phyloP scores from a whole-genome alignment of 2,329 filamentous ascomycete species.

The Phoma sp. region DNA sequence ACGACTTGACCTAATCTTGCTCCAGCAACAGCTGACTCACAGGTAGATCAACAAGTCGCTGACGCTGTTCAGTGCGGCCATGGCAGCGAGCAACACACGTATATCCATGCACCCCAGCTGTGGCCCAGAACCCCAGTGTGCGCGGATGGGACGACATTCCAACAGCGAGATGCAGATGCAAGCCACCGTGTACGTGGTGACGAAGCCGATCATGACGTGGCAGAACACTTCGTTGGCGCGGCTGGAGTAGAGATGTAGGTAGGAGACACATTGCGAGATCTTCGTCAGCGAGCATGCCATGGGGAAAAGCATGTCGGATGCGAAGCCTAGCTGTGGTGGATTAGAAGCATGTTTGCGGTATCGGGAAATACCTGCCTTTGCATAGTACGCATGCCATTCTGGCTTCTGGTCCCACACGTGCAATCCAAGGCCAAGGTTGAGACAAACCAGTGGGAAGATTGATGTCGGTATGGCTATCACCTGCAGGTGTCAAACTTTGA shows the following conservation, averaged over 20 bases:
- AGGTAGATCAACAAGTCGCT: slow-evolving; percentile 40
- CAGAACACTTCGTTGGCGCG: slow-evolving; percentile 30
- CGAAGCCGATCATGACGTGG: slow-evolving; percentile 24
- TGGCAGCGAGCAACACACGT: slow-evolving; percentile 26
- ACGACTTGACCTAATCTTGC: no score
- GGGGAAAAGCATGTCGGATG: slow-evolving; percentile 32
- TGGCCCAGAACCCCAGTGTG: slow-evolving; percentile 27
- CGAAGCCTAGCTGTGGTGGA: slow-evolving; percentile 25
- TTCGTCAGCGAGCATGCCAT: slow-evolving; percentile 34
- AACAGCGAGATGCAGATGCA: slow-evolving; percentile 33
- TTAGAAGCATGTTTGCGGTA: not conserved
- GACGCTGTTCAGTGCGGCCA: slow-evolving; percentile 40
- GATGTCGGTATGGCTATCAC: slow-evolving; percentile 25
- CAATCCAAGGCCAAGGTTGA: slow-evolving; percentile 29
- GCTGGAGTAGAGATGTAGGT: slow-evolving; percentile 36
- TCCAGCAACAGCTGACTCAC: slow-evolving; percentile 7
- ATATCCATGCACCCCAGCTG: slow-evolving; percentile 36
- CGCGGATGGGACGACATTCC: slow-evolving; percentile 31
- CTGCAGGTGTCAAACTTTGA: slow-evolving; percentile 12
- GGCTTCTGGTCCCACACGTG: slow-evolving; percentile 39
- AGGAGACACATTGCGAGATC: slow-evolving; percentile 37
- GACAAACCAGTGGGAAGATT: slow-evolving; percentile 25
- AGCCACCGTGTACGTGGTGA: slow-evolving; percentile 26
- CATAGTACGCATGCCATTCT: slow-evolving; percentile 28
- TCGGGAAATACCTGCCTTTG: slow-evolving; percentile 22